Base-by-base conservation (phyloP, 202 grass and related monocot genomes). In the Brachypodium distachyon region DNA sequence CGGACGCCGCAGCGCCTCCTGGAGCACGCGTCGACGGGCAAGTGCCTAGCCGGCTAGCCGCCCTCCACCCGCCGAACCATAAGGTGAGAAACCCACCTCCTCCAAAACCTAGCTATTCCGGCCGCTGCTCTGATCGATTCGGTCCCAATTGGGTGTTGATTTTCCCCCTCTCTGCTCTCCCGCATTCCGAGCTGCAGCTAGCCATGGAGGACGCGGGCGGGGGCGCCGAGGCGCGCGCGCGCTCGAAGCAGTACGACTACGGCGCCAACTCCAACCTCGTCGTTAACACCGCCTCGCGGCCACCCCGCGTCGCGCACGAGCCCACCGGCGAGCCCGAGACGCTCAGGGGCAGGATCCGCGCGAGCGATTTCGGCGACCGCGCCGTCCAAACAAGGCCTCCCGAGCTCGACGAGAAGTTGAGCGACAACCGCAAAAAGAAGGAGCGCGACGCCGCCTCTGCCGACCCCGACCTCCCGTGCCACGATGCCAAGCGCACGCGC, bases 231-330 rank as follows among this genome's bases (percentile, higher is more conserved):
- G 64, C 40, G 40, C 64, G 23, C 64, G 64, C 64, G 23, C 64
- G 40, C 14, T 67, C 64, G 23, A 67, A 21, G 40, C 40, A 46
- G 64, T 67, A 44, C 64, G 64, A 67, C 40, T 67, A 67, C 14
- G 40, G 40, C 64, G 1, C 64, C 40, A 67, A 68, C 64, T 5
- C 64, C 64, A 68, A 68, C 64, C 64, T 68, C 64, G 64, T 67
- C 25, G 25, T 67, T 3, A 67, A 0, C 64, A 29, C 64, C 23
- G 64, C 0, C 51, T 54, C 51, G 51, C 51, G 51, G 13, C 23
- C n/a, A n/a, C n/a, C 39, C 12, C 1, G 33, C 38, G 22, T 1
- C 23, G 3, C 63, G 23, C 39, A 41, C 64, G 40, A 29, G 25
- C 64, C 13, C 64, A 68, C 64, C 13, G 64, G 40, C 40, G 40